A percentile compares a stretch with the other conserved stretches of the same genome.
These are phyloP conservation scores for Striga asiatica DNA, from an alignment of 257 asterid species.

Conservation along the genomic window DNA sequence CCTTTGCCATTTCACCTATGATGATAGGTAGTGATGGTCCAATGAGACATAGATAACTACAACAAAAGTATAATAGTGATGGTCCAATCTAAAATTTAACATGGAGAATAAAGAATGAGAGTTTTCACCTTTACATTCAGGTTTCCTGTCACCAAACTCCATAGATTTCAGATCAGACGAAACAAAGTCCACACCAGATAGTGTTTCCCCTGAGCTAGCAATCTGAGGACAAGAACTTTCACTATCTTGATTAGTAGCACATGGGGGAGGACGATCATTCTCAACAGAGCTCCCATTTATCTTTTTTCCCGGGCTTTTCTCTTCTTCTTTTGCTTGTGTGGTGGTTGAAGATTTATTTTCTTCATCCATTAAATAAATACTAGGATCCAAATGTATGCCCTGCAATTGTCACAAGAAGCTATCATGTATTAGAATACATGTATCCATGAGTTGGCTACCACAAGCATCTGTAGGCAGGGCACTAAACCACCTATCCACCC, in stretches of 20 bases:
- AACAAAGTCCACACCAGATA: slow-evolving; percentile 33
- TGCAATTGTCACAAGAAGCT: slow-evolving; percentile 23
- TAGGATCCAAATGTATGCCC: slow-evolving; percentile 99
- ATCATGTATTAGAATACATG: neutral
- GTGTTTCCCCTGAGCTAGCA: slow-evolving; percentile 23
- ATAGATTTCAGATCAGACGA: slow-evolving; percentile 39
- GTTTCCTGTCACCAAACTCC: slow-evolving; percentile 27
- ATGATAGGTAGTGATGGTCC: slow-evolving; percentile 13
- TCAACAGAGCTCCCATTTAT: slow-evolving; percentile 30
- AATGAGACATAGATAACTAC: neutral
- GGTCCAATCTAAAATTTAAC: neutral
- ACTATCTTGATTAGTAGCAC: slow-evolving; percentile 20
- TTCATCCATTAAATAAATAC: slow-evolving; percentile 91
- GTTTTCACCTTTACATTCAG: slow-evolving; percentile 37
- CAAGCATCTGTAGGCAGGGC: neutral
- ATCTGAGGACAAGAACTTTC: slow-evolving; percentile 16
- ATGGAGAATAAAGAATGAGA: slow-evolving; percentile 5
- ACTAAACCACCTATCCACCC: too few species aligned
- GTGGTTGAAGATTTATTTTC: slow-evolving; percentile 48
- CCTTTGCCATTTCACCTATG: slow-evolving; percentile 49
- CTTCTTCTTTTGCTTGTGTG: slow-evolving; percentile 36
- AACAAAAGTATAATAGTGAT: neutral
- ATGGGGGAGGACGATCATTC: slow-evolving; percentile 20
- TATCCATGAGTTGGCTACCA: neutral
- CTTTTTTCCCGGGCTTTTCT: slow-evolving; percentile 28